phyloP scores from a whole-genome alignment of 148 eudicot genomes.

The Limonium bicolor region DNA sequence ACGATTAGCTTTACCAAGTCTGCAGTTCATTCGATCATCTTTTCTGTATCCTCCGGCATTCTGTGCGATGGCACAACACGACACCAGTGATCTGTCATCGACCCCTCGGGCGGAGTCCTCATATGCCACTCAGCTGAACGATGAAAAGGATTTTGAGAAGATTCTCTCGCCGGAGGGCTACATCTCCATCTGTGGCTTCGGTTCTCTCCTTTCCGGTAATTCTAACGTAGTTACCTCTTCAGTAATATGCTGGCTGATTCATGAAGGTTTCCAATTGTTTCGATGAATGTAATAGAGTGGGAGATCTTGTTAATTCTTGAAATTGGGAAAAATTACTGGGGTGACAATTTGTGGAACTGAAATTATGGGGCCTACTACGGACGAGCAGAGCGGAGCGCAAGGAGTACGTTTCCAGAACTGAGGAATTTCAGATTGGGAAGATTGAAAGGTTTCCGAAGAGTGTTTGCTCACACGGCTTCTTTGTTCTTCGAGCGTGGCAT shows the following conservation, averaged over 20 bases:
- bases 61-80: no score
- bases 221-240: no score
- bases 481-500: slow-evolving; percentile 93
- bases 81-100: no score
- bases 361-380: slow-evolving; percentile 6
- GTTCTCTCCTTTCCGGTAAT: slow-evolving; percentile 93
- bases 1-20: no score
- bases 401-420: slow-evolving; percentile 92
- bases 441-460: slow-evolving; percentile 73
- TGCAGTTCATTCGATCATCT: no score
- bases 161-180: slow-evolving; percentile 41
- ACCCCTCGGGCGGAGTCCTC: no score
- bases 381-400: slow-evolving; percentile 73
- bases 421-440: slow-evolving; percentile 59
- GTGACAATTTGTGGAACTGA: not conserved
- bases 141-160: slow-evolving; percentile 42
- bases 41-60: no score
- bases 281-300: no score
- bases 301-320: not conserved
- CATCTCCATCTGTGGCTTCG: slow-evolving; percentile 83
- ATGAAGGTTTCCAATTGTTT: not conserved
- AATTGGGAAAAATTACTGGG: slow-evolving; percentile 4
- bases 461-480: slow-evolving; percentile 84
- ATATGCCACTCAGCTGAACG: no score
- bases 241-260: not conserved